These are phyloP conservation scores for Penicillium sp. DNA, from an alignment of 2,329 filamentous ascomycete genomes.

Conservation along the genomic window DNA sequence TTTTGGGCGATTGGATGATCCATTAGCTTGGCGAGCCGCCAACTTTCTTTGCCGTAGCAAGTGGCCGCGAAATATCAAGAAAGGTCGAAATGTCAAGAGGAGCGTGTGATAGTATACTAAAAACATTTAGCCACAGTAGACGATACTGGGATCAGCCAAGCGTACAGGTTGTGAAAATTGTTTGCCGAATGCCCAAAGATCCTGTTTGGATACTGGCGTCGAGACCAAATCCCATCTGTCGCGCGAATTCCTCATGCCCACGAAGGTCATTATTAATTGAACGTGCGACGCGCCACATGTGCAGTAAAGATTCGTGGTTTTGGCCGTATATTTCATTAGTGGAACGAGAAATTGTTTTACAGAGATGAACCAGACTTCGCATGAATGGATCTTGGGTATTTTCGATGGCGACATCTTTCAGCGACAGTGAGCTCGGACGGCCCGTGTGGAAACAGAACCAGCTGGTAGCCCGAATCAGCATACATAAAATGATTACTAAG, in stretches of 20 bases:
- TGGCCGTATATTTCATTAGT: slow-evolving; percentile 45
- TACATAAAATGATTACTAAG: neutral
- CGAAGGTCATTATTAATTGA: slow-evolving; percentile 35
- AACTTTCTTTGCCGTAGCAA: slow-evolving; percentile 36
- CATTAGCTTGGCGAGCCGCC: slow-evolving; percentile 6
- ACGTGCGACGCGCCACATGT: slow-evolving; percentile 39
- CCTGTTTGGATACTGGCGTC: slow-evolving; percentile 40
- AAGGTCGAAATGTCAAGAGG: slow-evolving; percentile 47
- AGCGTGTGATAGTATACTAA: slow-evolving; percentile 48
- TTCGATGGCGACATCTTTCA: slow-evolving; percentile 40
- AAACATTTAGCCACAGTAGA: neutral
- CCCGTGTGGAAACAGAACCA: slow-evolving; percentile 49
- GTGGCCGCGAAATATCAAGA: slow-evolving; percentile 47
- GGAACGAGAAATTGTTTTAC: slow-evolving; percentile 44
- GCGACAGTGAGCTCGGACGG: slow-evolving; percentile 42
- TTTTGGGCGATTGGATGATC: slow-evolving; percentile 17
- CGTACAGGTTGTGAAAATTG: slow-evolving; percentile 44
- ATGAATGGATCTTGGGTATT: slow-evolving; percentile 43
- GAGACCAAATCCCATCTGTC: slow-evolving; percentile 36
- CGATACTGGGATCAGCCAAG: rapidly evolving
- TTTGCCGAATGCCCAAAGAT: slow-evolving; percentile 43
- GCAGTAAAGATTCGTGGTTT: slow-evolving; percentile 40
- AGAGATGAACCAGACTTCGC: slow-evolving; percentile 36
- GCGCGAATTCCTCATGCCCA: slow-evolving; percentile 26
- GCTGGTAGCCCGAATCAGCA: slow-evolving; percentile 23